Evolutionary conservation across 371 early-diverging fungal species (phyloP).

Genomic region (Cokeromyces recurvatus): DNA sequence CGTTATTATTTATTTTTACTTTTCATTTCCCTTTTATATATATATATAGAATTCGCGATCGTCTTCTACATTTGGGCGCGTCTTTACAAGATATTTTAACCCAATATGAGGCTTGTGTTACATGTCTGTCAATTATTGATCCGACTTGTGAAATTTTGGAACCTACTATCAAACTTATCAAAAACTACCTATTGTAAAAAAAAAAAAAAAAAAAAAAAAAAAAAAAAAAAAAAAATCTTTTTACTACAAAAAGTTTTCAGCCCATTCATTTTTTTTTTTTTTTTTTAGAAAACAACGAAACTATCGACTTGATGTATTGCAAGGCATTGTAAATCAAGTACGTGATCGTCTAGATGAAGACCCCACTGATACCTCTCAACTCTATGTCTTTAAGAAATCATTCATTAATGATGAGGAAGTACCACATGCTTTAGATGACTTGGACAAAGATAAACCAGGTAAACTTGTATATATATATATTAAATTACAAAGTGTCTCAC

Average conservation of each 20-base stretch:
- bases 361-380: constrained; percentile 1
- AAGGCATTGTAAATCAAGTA: constrained; percentile 27
- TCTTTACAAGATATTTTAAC: constrained; percentile 28
- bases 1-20: background rate
- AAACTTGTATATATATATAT: background rate
- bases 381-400: constrained; percentile 20
- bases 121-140: constrained; percentile 26
- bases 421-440: background rate
- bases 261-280: no score
- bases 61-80: constrained; percentile 35
- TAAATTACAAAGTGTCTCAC: background rate
- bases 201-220: background rate
- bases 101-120: constrained; percentile 29
- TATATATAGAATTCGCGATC: no score
- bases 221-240: no score
- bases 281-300: no score
- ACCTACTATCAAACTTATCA: constrained; percentile 20
- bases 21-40: no score
- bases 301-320: constrained; percentile 22
- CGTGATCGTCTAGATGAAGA: constrained; percentile 19
- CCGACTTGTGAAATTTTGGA: constrained; percentile 27
- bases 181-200: constrained; percentile 24
- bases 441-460: constrained; percentile 22
- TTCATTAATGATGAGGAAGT: constrained; percentile 17
- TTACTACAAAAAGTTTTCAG: no score